Evolutionary conservation across 768 basidiomycete species (phyloP).

Genomic region (Pleurotus ostreatus): DNA sequence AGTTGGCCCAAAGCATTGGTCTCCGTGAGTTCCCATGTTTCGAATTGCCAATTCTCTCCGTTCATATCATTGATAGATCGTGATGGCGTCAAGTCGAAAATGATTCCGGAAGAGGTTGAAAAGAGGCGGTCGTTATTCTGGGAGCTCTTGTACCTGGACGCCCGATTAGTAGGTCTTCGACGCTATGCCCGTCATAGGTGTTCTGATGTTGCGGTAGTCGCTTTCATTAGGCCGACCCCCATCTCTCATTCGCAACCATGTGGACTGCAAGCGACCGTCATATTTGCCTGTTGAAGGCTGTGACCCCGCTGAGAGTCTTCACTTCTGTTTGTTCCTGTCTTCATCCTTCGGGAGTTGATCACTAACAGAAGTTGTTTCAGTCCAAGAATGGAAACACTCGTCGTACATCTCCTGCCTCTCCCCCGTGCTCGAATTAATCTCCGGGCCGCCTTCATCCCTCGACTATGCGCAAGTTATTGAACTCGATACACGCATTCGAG

Average conservation of each 20-base stretch:
- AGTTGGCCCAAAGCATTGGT: conserved; percentile 62
- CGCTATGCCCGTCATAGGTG: conserved; percentile 7
- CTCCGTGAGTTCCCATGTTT: conserved; percentile 40
- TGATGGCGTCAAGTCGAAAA: conserved; percentile 58
- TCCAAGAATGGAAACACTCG: conserved; percentile 69
- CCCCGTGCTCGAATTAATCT: conserved; percentile 56
- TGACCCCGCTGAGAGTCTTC: conserved; percentile 32
- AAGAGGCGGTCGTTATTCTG: conserved; percentile 66
- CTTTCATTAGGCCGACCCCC: conserved; percentile 68
- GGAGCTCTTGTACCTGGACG: conserved; percentile 66
- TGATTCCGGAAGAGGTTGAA: conserved; percentile 68
- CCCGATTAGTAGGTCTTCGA: conserved; percentile 44
- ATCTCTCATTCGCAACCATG: conserved; percentile 55
- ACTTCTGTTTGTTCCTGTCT: conserved; percentile 33
- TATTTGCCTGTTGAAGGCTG: conserved; percentile 37
- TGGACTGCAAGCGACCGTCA: conserved; percentile 51
- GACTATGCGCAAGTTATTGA: conserved; percentile 49
- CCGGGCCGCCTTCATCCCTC: conserved; percentile 37
- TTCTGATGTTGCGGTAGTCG: conserved; percentile 31
- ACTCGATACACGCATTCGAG: conserved; percentile 57
- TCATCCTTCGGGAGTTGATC: neutral
- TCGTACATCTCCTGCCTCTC: conserved; percentile 58
- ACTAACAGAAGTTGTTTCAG: conserved; percentile 24
- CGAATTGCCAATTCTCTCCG: conserved; percentile 10
- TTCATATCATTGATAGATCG: conserved; percentile 41